A percentile compares a stretch with the other conserved stretches of the same genome.
These are phyloP conservation scores for Coleophoma crateriformis DNA, from an alignment of 2,329 filamentous ascomycete species.

Conservation along the genomic window DNA sequence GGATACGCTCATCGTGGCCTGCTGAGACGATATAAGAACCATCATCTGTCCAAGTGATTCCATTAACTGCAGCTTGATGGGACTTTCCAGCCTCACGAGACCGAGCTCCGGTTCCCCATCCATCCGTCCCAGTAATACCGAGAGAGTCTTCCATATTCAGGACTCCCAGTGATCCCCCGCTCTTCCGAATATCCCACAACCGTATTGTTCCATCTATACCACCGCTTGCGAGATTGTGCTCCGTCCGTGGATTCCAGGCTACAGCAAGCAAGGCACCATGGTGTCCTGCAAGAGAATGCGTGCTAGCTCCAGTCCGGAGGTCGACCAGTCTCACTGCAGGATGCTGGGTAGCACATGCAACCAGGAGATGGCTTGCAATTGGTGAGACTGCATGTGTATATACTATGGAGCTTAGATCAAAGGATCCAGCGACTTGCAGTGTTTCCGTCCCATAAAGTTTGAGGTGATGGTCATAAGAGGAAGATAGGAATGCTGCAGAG, in stretches of 20 bases:
- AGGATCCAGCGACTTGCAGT: conserved; percentile 56
- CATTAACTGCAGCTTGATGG: conserved; percentile 79
- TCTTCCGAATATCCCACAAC: conserved; percentile 82
- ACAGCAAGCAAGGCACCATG: conserved; percentile 62
- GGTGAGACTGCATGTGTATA: conserved; percentile 76
- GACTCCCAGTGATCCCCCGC: conserved; percentile 68
- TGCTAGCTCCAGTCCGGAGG: conserved; percentile 71
- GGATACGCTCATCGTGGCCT: conserved; percentile 77
- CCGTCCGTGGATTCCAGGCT: conserved; percentile 76
- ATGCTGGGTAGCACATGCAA: conserved; percentile 85
- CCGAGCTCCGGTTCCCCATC: conserved; percentile 24
- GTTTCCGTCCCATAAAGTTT: conserved; percentile 69
- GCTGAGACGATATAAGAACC: conserved; percentile 72
- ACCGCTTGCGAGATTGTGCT: conserved; percentile 76
- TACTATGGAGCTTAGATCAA: conserved; percentile 61
- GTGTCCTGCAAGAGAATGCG: conserved; percentile 66
- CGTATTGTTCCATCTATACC: conserved; percentile 80
- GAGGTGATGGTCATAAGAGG: conserved; percentile 71
- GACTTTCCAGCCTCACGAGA: conserved; percentile 53
- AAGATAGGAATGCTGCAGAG: conserved; percentile 67
- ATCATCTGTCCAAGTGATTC: conserved; percentile 77
- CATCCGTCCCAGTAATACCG: conserved; percentile 49
- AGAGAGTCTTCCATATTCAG: conserved; percentile 81
- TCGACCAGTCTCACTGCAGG: conserved; percentile 82
- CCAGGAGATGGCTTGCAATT: conserved; percentile 66